These are phyloP conservation scores for Fusarium pininemorale DNA, from an alignment of 2,329 filamentous ascomycete species.

Conservation along the genomic window DNA sequence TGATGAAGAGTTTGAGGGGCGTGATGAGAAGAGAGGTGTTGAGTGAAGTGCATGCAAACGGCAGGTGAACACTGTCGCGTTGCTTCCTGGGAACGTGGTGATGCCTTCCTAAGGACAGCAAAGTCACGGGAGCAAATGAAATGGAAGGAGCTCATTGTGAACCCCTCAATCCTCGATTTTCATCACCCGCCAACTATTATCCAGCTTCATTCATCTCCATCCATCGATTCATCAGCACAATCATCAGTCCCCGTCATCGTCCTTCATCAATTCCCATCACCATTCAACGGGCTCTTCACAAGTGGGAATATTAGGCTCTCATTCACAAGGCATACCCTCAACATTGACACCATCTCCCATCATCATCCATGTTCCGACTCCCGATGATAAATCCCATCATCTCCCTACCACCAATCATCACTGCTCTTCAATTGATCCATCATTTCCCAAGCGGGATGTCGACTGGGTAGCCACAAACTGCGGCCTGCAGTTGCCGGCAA, in stretches of 20 bases:
- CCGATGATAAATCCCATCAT: background rate
- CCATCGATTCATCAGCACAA: background rate
- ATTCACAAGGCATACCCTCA: background rate
- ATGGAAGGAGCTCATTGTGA: background rate
- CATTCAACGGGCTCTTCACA: background rate
- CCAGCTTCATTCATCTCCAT: background rate
- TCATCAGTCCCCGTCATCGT: background rate
- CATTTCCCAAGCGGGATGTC: background rate
- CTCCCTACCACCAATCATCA: background rate
- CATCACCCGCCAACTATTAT: background rate
- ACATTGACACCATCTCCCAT: background rate
- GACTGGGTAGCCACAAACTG: no score
- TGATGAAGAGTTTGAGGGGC: background rate
- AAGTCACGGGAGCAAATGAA: background rate
- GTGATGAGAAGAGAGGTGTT: background rate
- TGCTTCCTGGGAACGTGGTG: background rate
- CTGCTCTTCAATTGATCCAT: background rate
- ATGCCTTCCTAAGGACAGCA: background rate
- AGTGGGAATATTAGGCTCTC: background rate
- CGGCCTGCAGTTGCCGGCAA: background rate
- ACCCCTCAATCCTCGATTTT: background rate
- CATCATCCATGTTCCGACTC: no score
- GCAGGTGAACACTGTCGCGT: background rate
- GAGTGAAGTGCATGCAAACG: background rate
- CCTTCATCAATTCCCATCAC: no score